phyloP scores from a whole-genome alignment of 2,329 filamentous ascomycete species.

The Microascus cirrosus region DNA sequence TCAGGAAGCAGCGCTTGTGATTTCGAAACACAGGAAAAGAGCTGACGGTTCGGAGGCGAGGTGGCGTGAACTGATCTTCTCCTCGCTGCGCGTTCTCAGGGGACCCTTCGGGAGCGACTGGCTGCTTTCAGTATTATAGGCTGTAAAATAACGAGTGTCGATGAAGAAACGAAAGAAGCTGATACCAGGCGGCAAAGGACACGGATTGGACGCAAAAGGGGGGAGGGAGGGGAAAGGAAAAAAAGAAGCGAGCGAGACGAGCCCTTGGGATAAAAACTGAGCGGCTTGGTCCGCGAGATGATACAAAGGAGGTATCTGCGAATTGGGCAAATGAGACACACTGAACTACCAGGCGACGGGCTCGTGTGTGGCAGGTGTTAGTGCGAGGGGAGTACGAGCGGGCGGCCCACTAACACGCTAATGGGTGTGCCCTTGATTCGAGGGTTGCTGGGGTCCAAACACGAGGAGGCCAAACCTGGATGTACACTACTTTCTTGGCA shows the following conservation, averaged over 20 bases:
- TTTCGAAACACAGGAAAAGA: background rate
- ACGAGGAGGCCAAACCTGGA: background rate
- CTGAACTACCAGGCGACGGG: background rate
- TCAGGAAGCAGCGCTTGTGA: background rate
- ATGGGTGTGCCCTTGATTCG: background rate
- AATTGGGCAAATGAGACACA: slow-evolving; percentile 4
- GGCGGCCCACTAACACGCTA: background rate
- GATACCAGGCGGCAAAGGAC: slow-evolving; percentile 7
- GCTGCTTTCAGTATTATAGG: background rate
- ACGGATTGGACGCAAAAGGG: slow-evolving; percentile 2
- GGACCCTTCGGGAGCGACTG: background rate
- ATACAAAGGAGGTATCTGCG: slow-evolving; percentile 2
- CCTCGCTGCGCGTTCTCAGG: background rate
- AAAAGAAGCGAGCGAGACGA: slow-evolving; percentile 11
- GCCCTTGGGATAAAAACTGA: background rate
- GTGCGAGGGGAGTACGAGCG: background rate
- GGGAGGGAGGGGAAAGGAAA: slow-evolving; percentile 13
- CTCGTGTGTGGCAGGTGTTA: background rate
- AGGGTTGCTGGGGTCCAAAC: background rate
- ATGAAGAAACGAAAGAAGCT: slow-evolving; percentile 16
- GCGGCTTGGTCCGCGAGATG: background rate
- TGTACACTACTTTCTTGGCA: background rate
- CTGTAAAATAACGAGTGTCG: slow-evolving; percentile 20
- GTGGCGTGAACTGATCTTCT: background rate
- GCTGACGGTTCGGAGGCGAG: background rate